Evolutionary conservation across 495 filamentous ascomycete genomes (phyloP), one percentile per base, ranked within the genome.

Genomic region (Extremus antarcticus): DNA sequence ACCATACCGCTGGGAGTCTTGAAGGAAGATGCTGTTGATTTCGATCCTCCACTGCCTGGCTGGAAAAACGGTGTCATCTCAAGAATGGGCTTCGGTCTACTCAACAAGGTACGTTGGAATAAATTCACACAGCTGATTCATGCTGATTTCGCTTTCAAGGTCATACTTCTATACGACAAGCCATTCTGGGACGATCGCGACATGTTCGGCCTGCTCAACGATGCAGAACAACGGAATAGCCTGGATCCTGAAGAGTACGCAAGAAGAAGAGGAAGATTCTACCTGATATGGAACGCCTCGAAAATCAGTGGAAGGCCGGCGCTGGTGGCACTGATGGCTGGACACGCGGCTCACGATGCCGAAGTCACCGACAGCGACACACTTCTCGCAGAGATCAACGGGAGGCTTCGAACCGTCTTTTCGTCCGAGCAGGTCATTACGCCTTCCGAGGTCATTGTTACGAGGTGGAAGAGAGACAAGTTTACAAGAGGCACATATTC

Each of bases 241-340:
- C 73, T 78, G 56, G 64, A 73, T 20, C 82, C 82, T 59, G 73
- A 78, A 51, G 79, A 84, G 51, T 88, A 88, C 53, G 69, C 76
- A 1, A 63, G 71, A 13, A 79, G 78, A 50, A 74, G 85, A 53
- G 92, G 92, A 17, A 83, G 90, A 10, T 95, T 92, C 72, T 99
- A 96, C 63, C 79, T 97, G 61, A 96, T 95, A 78, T 97, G 94
- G 81, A 97, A 99, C 65, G 86, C 88, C 54, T 82, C 88, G 54
- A 86, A 88, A 55, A 94, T 87, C 1, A 88, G 86, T 47, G 92
- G 92, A 4, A 74, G 89, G 29, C 92, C 92, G 2, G 85, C 87
- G 3, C 73, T 98, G 17, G 78, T 96, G 43, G 94, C 89, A 17
- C 78, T 99, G 29, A 96, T 99, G 94, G 89, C 90, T 41, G 92